Evolutionary conservation across 139 green algal species (phyloP).

Genomic region (Deuterostichococcus epilithicus): DNA sequence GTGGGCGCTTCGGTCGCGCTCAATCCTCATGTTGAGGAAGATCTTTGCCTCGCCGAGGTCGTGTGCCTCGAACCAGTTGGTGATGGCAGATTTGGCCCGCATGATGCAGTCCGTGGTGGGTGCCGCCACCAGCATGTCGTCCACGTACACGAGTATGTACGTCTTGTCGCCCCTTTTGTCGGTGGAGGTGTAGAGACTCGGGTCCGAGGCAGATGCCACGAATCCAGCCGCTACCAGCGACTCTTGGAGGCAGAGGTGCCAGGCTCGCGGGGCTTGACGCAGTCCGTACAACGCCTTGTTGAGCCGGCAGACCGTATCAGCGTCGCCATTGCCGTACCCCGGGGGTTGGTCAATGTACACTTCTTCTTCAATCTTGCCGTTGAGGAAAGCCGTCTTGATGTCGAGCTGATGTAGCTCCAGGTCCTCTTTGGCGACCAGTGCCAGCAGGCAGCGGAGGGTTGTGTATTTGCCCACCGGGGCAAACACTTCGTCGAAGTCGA

Average conservation of each 20-base stretch:
- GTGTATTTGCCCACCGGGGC: constrained; percentile 9
- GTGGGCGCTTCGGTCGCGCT: constrained; percentile 10
- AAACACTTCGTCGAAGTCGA: constrained; percentile 50
- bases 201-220: no score
- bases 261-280: constrained; percentile 40
- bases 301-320: neutral
- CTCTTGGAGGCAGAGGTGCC: no score
- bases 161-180: no score
- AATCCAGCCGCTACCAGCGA: no score
- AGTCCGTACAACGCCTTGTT: constrained; percentile 45
- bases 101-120: no score
- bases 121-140: no score
- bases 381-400: constrained; percentile 55
- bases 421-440: constrained; percentile 19
- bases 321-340: no score
- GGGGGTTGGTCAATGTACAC: constrained; percentile 18
- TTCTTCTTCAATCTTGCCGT: constrained; percentile 37
- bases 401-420: constrained; percentile 47
- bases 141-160: no score
- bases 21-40: constrained; percentile 24
- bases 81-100: no score
- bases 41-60: no score
- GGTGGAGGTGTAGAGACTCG: no score
- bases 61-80: no score
- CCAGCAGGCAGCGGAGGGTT: constrained; percentile 6